phyloP scores from a whole-genome alignment of 140 eudicot genomes.

The Oenanthe javanica region DNA sequence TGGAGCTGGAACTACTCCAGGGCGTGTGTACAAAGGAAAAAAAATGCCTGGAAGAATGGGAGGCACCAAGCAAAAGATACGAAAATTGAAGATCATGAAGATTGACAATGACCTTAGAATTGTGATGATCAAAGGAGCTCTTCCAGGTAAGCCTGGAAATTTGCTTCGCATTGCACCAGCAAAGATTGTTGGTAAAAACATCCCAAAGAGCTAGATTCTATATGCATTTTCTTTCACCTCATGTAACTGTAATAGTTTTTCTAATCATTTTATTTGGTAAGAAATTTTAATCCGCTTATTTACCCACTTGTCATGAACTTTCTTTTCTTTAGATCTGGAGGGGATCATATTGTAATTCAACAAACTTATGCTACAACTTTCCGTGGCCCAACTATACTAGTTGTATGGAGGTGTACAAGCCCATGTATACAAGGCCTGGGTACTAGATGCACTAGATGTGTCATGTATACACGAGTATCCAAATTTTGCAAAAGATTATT shows the following conservation, averaged over 20 bases:
- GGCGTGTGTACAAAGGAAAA: conserved; percentile 84
- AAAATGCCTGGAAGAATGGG: conserved; percentile 99
- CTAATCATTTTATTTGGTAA: background rate
- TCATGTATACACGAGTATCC: too few species aligned
- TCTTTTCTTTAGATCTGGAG: too few species aligned
- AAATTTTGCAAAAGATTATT: too few species aligned
- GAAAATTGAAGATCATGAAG: conserved; percentile 74
- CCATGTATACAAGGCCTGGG: too few species aligned
- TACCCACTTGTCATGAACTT: too few species aligned
- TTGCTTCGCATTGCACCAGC: conserved; percentile 88
- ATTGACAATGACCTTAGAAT: conserved; percentile 71
- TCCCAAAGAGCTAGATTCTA: conserved; percentile 57
- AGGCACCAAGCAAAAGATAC: conserved; percentile 71
- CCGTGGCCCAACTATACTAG: too few species aligned
- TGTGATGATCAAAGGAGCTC: conserved; percentile 92
- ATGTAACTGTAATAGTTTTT: background rate
- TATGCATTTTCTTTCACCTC: background rate
- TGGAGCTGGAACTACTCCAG: conserved; percentile 98
- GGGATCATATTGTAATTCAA: too few species aligned
- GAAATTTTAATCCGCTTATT: too few species aligned
- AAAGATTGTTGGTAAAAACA: conserved; percentile 88
- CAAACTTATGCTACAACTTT: too few species aligned
- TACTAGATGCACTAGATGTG: too few species aligned
- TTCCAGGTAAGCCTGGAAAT: conserved; percentile 99
- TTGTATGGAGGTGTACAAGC: too few species aligned